phyloP scores from a whole-genome alignment of 2,329 filamentous ascomycete genomes.

The Fusarium mangiferae region DNA sequence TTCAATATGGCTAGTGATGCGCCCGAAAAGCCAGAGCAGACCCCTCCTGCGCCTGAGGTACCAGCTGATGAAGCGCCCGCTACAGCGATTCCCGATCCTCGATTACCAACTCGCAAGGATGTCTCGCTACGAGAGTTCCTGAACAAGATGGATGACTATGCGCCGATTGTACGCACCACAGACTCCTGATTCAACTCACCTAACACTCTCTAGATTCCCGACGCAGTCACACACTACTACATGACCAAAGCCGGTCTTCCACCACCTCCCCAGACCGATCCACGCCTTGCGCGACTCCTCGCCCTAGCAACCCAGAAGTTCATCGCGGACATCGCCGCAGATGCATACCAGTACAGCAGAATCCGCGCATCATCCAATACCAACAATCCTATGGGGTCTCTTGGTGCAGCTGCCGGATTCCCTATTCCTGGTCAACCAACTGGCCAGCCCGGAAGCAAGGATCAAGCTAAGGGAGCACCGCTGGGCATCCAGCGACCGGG shows the following conservation, averaged over 20 bases:
- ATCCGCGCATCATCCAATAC: conserved; percentile 90
- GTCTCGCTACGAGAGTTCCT: conserved; percentile 92
- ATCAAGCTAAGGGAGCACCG: conserved; percentile 67
- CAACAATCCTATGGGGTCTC: conserved; percentile 90
- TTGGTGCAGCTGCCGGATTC: conserved; percentile 79
- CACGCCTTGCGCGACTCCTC: conserved; percentile 89
- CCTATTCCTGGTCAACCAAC: conserved; percentile 71
- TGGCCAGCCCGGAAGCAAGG: conserved; percentile 65
- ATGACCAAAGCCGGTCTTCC: conserved; percentile 95
- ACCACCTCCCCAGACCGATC: conserved; percentile 89
- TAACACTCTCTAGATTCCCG: conserved; percentile 73
- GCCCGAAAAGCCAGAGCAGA: conserved; percentile 48
- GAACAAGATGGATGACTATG: conserved; percentile 97
- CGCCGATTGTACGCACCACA: conserved; percentile 81
- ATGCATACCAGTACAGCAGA: conserved; percentile 96
- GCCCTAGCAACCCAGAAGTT: conserved; percentile 99
- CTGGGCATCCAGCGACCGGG: conserved; percentile 81
- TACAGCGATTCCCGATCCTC: conserved; percentile 65
- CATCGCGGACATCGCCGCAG: conserved; percentile 95
- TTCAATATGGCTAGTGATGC: conserved; percentile 51
- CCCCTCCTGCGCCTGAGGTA: conserved; percentile 43
- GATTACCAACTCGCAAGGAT: conserved; percentile 86
- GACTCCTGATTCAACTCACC: background rate
- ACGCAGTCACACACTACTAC: conserved; percentile 98
- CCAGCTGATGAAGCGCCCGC: conserved; percentile 51